Evolutionary conservation across 176 grass and related monocot species (phyloP), one percentile per base, ranked within the genome.

Genomic region (Sorghum bicolor): DNA sequence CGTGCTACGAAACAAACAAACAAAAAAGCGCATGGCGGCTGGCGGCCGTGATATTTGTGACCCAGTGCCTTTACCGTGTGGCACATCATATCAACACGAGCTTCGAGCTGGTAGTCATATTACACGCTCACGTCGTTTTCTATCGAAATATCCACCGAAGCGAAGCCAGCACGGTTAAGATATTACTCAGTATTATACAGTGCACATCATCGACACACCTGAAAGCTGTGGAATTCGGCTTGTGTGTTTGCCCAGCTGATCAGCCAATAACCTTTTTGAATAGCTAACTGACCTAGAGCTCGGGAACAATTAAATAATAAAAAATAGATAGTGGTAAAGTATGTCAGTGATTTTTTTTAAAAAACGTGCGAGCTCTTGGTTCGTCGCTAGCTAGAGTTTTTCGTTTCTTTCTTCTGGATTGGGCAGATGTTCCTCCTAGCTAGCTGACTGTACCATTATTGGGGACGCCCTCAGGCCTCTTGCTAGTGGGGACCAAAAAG

Each of bases 11-110:
- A 76, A 48, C 30, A 64, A 50, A 64, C n/a, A 75, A 20, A 39
- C 17, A 74, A 66, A 66, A 66, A 69, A 29, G 11, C 33, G 33
- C 20, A 30, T 7, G 6, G 1, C 31, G n/a, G n/a, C n/a, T n/a
- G 28, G n/a, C 61, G 22, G 16, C 61, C 10, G n/a, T 52, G 82
- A 84, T 76, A 84, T 75, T 75, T 75, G 11, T 72, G 53, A 41
- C 17, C 67, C 20, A 10, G 74, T 36, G 33, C 33, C 26, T 28
- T 70, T 10, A 13, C 36, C 14, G 20, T 39, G 3, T 65, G 16
- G 33, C 24, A 10, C 22, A 15, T 8, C 24, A 10, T 14, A 15
- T 8, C 1, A 25, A 30, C 8, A 32, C 1, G 4, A 12, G 2
- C 28, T 32, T 1, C 1, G 4, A 12, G 2, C 28, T 32, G 2